phyloP scores from a whole-genome alignment of 179 eudicot genomes.

The Heliamphora ciliata region DNA sequence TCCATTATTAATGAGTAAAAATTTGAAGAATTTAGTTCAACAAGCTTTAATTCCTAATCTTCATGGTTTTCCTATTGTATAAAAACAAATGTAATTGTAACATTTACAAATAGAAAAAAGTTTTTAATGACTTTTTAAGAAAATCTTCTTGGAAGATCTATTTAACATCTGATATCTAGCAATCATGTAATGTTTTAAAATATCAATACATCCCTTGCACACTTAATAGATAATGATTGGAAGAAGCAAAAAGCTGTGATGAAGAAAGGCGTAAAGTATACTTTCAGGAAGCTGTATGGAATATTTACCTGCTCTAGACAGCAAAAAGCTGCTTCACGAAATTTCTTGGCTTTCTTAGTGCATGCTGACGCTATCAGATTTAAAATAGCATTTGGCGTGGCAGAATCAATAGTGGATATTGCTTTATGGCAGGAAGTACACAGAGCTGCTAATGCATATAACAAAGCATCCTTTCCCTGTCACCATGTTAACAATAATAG shows the following conservation, averaged over 20 bases:
- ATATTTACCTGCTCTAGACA: conserved; percentile 71
- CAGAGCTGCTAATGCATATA: conserved; percentile 72
- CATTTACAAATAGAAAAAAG: no score
- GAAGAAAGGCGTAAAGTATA: conserved; percentile 6
- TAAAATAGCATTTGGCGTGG: conserved; percentile 51
- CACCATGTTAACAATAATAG: conserved; percentile 13
- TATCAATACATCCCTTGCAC: no score
- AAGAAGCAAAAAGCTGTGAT: not conserved
- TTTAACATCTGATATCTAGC: no score
- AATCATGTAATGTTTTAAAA: no score
- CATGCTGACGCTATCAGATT: conserved; percentile 66
- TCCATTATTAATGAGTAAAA: no score
- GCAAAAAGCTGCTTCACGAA: conserved; percentile 75
- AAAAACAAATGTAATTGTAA: no score
- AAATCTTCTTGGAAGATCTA: no score
- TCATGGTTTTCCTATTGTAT: no score
- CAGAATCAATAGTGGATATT: conserved; percentile 56
- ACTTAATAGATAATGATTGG: no score
- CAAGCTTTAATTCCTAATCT: no score
- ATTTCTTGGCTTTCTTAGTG: conserved; percentile 66
- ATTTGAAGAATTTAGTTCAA: no score
- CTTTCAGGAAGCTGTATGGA: not conserved
- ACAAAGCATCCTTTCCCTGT: conserved; percentile 86
- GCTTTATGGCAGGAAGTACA: conserved; percentile 70
- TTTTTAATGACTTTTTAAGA: no score